phyloP scores from a whole-genome alignment of 2,329 filamentous ascomycete genomes.

The Calonectria honghensis region DNA sequence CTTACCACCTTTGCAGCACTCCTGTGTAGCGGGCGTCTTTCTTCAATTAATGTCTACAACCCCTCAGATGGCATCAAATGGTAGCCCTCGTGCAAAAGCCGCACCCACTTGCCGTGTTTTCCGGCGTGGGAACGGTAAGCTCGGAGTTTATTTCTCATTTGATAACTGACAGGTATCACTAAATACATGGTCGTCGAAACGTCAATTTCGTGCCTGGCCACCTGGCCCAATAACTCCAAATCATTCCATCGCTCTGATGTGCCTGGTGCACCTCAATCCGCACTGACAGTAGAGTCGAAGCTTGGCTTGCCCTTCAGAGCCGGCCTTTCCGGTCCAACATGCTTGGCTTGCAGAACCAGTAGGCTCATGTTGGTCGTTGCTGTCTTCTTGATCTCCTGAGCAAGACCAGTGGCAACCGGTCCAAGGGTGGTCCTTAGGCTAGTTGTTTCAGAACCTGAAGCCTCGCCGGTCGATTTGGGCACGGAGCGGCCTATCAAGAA shows the following conservation, averaged over 20 bases:
- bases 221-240: background rate
- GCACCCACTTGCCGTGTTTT: background rate
- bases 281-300: slow-evolving; percentile 18
- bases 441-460: slow-evolving; percentile 17
- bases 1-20: too few relatives aligned
- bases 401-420: slow-evolving; percentile 25
- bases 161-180: background rate
- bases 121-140: background rate
- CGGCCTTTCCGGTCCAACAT: background rate
- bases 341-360: slow-evolving; percentile 37
- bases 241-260: background rate
- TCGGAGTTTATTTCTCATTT: background rate
- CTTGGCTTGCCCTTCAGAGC: slow-evolving; percentile 21
- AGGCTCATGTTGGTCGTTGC: slow-evolving; percentile 28
- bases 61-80: background rate
- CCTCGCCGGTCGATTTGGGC: background rate
- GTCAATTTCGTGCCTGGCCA: background rate
- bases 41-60: too few relatives aligned
- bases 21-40: too few relatives aligned
- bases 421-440: slow-evolving; percentile 32
- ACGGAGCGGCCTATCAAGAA: slow-evolving; percentile 40
- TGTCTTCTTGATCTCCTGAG: slow-evolving; percentile 33
- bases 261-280: background rate
- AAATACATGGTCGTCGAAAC: background rate
- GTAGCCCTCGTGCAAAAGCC: background rate